Conservation (phyloP, 2,329 filamentous ascomycete species). For the Didymellaceae sp. region DNA sequence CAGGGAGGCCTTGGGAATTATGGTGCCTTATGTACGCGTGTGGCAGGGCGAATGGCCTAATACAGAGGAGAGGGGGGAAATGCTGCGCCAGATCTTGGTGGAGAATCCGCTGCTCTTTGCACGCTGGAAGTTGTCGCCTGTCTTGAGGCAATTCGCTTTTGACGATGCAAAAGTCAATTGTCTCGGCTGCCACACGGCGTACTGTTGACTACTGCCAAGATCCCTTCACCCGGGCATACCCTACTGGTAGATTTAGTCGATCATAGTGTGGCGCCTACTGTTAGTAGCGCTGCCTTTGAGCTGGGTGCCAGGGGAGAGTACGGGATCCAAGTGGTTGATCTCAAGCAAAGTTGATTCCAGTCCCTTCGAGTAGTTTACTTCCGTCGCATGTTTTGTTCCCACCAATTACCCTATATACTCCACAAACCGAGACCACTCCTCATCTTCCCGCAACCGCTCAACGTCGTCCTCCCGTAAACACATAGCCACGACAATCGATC, state of each 20-base stretch:
- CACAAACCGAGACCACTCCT: too few relatives aligned
- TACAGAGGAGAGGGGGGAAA: constrained; percentile 15
- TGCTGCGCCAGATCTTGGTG: constrained; percentile 20
- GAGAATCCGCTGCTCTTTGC: constrained; percentile 22
- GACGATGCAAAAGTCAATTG: constrained; percentile 19
- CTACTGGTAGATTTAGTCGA: constrained; percentile 4
- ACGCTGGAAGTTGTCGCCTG: constrained; percentile 23
- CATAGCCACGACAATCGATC: constrained; percentile 54
- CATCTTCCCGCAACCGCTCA: background rate
- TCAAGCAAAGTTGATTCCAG: background rate
- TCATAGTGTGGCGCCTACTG: constrained; percentile 4
- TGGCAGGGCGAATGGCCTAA: constrained; percentile 14
- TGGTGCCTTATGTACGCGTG: constrained; percentile 15
- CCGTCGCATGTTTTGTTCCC: background rate
- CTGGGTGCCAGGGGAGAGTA: background rate
- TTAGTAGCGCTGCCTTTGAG: constrained; percentile 2
- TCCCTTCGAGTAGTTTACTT: background rate
- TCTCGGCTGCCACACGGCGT: constrained; percentile 15
- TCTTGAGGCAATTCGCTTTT: constrained; percentile 22
- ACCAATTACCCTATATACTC: too few relatives aligned
- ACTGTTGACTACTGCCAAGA: constrained; percentile 22
- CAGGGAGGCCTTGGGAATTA: constrained; percentile 15
- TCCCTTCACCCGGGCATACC: constrained; percentile 11
- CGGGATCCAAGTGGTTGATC: background rate
- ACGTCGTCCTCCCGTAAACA: constrained; percentile 33